Base-by-base conservation (phyloP, 768 basidiomycete species). In the Russula foetens region DNA sequence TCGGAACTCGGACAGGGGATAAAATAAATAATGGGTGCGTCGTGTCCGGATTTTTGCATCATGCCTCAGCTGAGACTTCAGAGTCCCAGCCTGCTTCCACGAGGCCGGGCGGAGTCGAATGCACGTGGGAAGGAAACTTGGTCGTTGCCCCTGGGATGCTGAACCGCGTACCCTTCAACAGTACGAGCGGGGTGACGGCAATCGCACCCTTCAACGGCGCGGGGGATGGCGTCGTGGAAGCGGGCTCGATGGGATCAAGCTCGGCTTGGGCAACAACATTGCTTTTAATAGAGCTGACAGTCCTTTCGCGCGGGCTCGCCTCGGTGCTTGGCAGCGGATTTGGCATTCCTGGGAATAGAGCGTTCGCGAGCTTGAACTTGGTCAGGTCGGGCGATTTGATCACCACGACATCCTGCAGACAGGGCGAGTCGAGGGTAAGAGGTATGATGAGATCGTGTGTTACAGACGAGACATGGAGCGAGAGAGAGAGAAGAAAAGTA, bases 331-430 rank as follows among this genome's bases (percentile, higher is more conserved):
- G 31, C 7, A 26, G 14, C 21, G 23, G 62, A 44, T 26, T 29
- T 19, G 50, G 31, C 17, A 35, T 15, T 35, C 51, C 55, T 28
- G 61, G 61, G 7, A 59, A 53, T 9, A 60, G n/a, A 9, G 58
- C 49, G 29, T 59, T 47, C 46, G 55, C 63, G 29, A 64, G 54
- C 35, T 59, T 59, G 65, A 66, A 66, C 52, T 64, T 64, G n/a
- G 58, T 47, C 23, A 52, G 33, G 41, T 64, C 52, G 19, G 63
- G 55, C 23, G 65, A 64, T 43, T 66, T 58, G 65, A 56, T 41
- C 28, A 60, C 55, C 43, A 58, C 63, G 46, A 66, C 65, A 26
- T 66, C 65, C 65, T 66, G 35, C 48, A 61, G 41, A 46, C 44
- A 61, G 31, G 51, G 54, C 24, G 43, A 38, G 60, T 56, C 49